Percentiles rank a stretch among this genome's conserved stretches.
These are phyloP conservation scores for Medicago truncatula DNA, from an alignment of 306 rosid species.

Conservation along the genomic window DNA sequence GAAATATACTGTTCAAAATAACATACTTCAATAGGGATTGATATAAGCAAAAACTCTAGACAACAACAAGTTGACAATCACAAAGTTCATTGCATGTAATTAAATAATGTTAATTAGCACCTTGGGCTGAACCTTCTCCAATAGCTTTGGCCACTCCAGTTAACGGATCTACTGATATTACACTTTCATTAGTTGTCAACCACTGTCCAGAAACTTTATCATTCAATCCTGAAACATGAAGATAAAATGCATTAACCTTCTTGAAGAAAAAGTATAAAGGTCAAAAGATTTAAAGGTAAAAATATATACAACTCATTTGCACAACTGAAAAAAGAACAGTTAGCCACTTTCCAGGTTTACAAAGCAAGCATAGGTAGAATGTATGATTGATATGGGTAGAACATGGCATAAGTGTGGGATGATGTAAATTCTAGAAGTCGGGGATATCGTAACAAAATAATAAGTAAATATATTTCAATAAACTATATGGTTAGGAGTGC, in stretches of 20 bases:
- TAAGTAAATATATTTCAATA: background rate
- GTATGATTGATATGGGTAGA: background rate
- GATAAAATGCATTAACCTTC: slow-evolving; percentile 35
- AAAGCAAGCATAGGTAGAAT: background rate
- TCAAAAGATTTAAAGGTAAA: slow-evolving; percentile 1
- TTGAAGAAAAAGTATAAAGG: slow-evolving; percentile 1
- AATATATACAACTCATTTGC: slow-evolving; percentile 11
- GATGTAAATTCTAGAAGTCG: background rate
- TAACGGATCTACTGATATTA: slow-evolving; percentile 60
- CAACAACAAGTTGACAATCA: slow-evolving; percentile 28
- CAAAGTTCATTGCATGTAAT: slow-evolving; percentile 36
- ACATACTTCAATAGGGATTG: slow-evolving; percentile 36
- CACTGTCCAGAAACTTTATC: slow-evolving; percentile 80
- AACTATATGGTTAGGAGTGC: too few species aligned
- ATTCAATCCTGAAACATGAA: slow-evolving; percentile 61
- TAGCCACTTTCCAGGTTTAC: slow-evolving; percentile 17
- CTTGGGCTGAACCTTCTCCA: slow-evolving; percentile 88
- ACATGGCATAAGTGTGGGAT: background rate
- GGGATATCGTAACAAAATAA: background rate
- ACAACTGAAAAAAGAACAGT: slow-evolving; percentile 19
- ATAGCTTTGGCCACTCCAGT: slow-evolving; percentile 79
- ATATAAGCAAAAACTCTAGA: slow-evolving; percentile 30
- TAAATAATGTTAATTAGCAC: slow-evolving; percentile 49
- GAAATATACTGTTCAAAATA: slow-evolving; percentile 68
- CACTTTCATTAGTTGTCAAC: slow-evolving; percentile 73